Conservation (phyloP, 2,329 filamentous ascomycete species). For the Ceratocystis variospora region DNA sequence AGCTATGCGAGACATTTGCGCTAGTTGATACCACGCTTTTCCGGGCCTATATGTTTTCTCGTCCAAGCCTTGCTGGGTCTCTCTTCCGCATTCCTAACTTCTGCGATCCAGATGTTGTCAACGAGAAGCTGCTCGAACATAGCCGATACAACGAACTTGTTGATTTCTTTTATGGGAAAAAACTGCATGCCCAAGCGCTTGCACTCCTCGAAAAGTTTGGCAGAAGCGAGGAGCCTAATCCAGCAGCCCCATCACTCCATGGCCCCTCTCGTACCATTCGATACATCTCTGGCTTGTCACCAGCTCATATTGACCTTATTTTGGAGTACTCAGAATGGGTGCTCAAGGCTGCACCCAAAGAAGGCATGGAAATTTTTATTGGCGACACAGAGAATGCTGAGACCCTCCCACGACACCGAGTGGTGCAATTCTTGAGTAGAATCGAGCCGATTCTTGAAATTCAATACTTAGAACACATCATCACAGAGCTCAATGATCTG, state of each 20-base stretch:
- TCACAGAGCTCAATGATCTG: constrained; percentile 70
- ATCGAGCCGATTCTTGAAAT: constrained; percentile 62
- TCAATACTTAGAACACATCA: constrained; percentile 78
- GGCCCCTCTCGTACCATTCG: constrained; percentile 73
- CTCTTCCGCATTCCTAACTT: constrained; percentile 95
- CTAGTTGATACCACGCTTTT: constrained; percentile 91
- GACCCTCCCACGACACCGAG: constrained; percentile 61
- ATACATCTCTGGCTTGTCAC: constrained; percentile 79
- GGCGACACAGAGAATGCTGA: constrained; percentile 93
- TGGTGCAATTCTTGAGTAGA: constrained; percentile 57
- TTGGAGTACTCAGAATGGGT: constrained; percentile 89
- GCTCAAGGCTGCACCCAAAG: constrained; percentile 52
- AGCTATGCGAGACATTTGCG: constrained; percentile 61
- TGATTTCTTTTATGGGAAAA: constrained; percentile 96
- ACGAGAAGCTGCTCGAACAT: constrained; percentile 78
- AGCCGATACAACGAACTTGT: constrained; percentile 85
- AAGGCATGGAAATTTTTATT: constrained; percentile 86
- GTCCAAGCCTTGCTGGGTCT: constrained; percentile 69
- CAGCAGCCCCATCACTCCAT: constrained; percentile 44
- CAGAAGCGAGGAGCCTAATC: constrained; percentile 38
- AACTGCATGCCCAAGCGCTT: constrained; percentile 74
- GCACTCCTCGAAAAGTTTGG: constrained; percentile 74
- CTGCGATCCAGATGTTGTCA: constrained; percentile 89
- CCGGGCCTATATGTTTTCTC: constrained; percentile 85
- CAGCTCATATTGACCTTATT: constrained; percentile 79